Conservation (phyloP, 1,284 basidiomycete species). For the Ceratobasidium sp. region DNA sequence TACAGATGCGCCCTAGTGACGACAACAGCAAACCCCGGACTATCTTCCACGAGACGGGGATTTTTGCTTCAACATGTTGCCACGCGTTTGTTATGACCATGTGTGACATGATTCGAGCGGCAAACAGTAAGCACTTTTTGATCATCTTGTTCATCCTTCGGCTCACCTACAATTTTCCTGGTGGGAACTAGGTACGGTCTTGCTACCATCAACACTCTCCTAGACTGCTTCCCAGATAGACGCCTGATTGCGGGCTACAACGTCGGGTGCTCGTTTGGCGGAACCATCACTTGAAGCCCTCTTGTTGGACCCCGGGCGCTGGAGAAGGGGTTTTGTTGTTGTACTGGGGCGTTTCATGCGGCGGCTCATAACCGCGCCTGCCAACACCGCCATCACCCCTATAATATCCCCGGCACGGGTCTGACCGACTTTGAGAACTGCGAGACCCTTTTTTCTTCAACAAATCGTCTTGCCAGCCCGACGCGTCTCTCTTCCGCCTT, state of each 20-base stretch:
- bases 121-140: conserved; percentile 51
- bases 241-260: conserved; percentile 57
- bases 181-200: conserved; percentile 60
- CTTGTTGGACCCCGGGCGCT: conserved; percentile 49
- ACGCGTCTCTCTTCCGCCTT: conserved; percentile 53
- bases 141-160: not conserved
- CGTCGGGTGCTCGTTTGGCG: conserved; percentile 57
- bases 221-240: no score
- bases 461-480: conserved; percentile 54
- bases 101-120: conserved; percentile 59
- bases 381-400: conserved; percentile 57
- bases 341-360: conserved; percentile 57
- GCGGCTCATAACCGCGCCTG: conserved; percentile 59
- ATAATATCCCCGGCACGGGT: conserved; percentile 55
- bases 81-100: conserved; percentile 58
- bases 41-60: conserved; percentile 56
- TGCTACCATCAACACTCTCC: conserved; percentile 54
- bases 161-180: no score
- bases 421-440: conserved; percentile 59
- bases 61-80: conserved; percentile 58
- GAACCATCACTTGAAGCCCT: conserved; percentile 54
- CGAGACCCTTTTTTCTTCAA: conserved; percentile 57
- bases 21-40: not conserved
- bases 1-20: conserved; percentile 54
- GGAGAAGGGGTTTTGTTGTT: conserved; percentile 41